Evolutionary conservation across 2,329 filamentous ascomycete species (phyloP).

Genomic region (Claviceps purpurea): DNA sequence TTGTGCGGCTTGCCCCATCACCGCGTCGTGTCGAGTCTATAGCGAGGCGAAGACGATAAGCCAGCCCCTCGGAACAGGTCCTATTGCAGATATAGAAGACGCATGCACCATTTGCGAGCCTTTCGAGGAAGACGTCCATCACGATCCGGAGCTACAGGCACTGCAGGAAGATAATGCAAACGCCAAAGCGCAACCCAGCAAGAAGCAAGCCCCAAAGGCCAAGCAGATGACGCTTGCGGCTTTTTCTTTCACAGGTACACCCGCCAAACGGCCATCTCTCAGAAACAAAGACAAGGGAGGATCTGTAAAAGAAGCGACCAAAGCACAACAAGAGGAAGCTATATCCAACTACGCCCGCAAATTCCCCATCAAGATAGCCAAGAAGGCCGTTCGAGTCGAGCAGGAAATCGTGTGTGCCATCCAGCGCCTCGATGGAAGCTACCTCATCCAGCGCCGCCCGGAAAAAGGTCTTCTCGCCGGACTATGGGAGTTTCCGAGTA

Average conservation of each 20-base stretch:
- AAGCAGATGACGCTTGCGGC: constrained; percentile 21
- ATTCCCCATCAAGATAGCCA: constrained; percentile 37
- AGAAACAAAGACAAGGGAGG: not conserved
- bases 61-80: constrained; percentile 11
- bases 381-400: constrained; percentile 38
- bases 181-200: constrained; percentile 1
- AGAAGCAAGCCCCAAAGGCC: constrained; percentile 8
- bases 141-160: constrained; percentile 11
- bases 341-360: constrained; percentile 32
- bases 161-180: not conserved
- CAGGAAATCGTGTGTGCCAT: constrained; percentile 41
- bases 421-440: constrained; percentile 28
- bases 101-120: constrained; percentile 34
- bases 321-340: constrained; percentile 20
- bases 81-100: constrained; percentile 34
- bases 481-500: constrained; percentile 43
- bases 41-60: constrained; percentile 26
- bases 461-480: constrained; percentile 41
- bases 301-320: constrained; percentile 4
- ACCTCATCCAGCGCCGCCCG: constrained; percentile 36
- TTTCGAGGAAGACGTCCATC: constrained; percentile 23
- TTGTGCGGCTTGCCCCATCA: constrained; percentile 38
- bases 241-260: constrained; percentile 19
- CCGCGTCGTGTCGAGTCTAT: constrained; percentile 36
- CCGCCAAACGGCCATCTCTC: not conserved